Percentiles rank a stretch among this genome's conserved stretches.
These are phyloP conservation scores for Leishmania lainsoni DNA, from an alignment of 208 protist species.

Conservation along the genomic window DNA sequence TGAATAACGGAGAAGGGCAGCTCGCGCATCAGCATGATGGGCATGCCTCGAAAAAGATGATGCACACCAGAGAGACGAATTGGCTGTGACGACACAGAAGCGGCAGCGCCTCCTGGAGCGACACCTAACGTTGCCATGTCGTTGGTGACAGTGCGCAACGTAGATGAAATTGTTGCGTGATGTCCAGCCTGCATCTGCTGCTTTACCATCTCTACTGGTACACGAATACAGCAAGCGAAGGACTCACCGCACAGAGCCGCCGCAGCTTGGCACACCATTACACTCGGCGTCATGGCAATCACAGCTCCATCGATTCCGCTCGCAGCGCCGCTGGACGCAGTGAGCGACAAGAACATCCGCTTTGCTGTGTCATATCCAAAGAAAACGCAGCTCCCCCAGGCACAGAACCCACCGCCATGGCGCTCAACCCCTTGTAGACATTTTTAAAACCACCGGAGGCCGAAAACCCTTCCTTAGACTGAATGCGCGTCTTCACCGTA, in stretches of 20 bases:
- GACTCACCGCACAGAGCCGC: constrained; percentile 86
- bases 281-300: constrained; percentile 4
- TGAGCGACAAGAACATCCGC: constrained; percentile 10
- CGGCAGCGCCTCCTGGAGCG: not conserved
- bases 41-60: constrained; percentile 81
- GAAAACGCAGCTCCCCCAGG: constrained; percentile 92
- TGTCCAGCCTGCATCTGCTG: constrained; percentile 89
- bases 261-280: constrained; percentile 45
- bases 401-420: constrained; percentile 85
- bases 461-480: constrained; percentile 80
- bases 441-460: constrained; percentile 81
- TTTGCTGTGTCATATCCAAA: constrained; percentile 74
- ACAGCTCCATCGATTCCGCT: constrained; percentile 4
- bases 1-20: constrained; percentile 93
- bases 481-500: constrained; percentile 93
- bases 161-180: constrained; percentile 39
- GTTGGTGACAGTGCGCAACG: constrained; percentile 55
- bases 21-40: constrained; percentile 86
- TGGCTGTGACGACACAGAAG: not conserved
- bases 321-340: not conserved
- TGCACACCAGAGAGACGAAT: constrained; percentile 49
- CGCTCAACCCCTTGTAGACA: constrained; percentile 86
- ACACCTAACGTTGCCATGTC: constrained; percentile 21
- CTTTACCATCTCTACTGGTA: constrained; percentile 93
- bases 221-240: constrained; percentile 81